Evolutionary conservation across 306 rosid genomes (phyloP), one percentile per base, ranked within the genome.

Genomic region (Morella rubra): DNA sequence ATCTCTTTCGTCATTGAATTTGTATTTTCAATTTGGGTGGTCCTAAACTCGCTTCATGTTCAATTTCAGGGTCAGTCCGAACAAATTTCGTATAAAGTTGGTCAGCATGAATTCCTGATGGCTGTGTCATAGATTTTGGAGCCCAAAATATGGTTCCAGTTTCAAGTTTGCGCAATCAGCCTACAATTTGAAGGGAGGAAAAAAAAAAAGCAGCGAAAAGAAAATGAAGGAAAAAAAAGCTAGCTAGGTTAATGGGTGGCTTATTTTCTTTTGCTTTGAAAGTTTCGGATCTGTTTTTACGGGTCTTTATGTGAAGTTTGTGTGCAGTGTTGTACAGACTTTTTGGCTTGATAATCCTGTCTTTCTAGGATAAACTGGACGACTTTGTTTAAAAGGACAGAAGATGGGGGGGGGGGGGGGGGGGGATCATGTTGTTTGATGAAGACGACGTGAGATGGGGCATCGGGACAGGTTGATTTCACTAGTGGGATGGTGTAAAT

Each of bases 51-150:
- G 54, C 19, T 78, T 70, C 58, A 40, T 22, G 4, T 19, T 54
- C 6, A 66, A 52, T 76, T 73, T 77, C 87, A 93, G 96, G 86
- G 20, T 58, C 65, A 74, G 73, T 76, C 56, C 62, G 75, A 20
- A 51, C 42, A 81, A 37, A 66, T 54, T 7, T 68, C 60, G 61
- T 62, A 56, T 61, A 69, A 62, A 74, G 78, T 5, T 14, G 73
- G 58, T 8, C 71, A 40, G 27, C 59, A 51, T 77, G 85, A 82
- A 60, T 70, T 58, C 61, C 53, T 75, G 71, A 81, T 81, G 77
- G 93, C 96, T 56, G 45, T 71, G 60, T 89, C 89, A 51, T 93
- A 90, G 93, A 83, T 64, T 78, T 47, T 9, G 84, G 73, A 44
- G 70, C 42, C 20, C 19, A 72, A 75, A 69, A 59, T 11, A 60